A percentile compares a stretch with the other conserved stretches of the same genome.
These are phyloP conservation scores for Yamadazyma diospyri DNA, from an alignment of 1,139 yeast genomes.

Conservation along the genomic window DNA sequence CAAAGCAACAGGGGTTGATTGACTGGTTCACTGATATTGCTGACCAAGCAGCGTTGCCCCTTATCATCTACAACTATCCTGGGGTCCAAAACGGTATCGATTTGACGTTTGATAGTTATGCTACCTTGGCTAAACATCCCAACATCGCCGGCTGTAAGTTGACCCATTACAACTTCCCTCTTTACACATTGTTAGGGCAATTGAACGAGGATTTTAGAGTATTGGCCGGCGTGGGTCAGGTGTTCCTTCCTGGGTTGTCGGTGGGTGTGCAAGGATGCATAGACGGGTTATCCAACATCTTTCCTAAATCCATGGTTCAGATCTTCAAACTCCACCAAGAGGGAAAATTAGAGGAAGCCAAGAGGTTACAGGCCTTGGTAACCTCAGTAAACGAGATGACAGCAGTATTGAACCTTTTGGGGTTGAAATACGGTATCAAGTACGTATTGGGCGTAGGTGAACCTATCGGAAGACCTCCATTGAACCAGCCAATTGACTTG, in stretches of 20 bases:
- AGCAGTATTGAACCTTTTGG: slow-evolving; percentile 40
- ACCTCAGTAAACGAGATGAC: slow-evolving; percentile 41
- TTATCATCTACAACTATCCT: slow-evolving; percentile 47
- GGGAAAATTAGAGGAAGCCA: slow-evolving; percentile 36
- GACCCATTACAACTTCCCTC: slow-evolving; percentile 36
- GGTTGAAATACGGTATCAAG: slow-evolving; percentile 37
- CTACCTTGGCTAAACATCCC: slow-evolving; percentile 28
- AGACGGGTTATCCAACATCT: slow-evolving; percentile 37
- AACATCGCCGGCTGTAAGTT: slow-evolving; percentile 41
- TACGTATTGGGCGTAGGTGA: slow-evolving; percentile 20
- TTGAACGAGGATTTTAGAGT: slow-evolving; percentile 24
- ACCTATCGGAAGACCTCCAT: slow-evolving; percentile 16
- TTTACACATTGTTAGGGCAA: slow-evolving; percentile 31
- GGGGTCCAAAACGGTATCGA: slow-evolving; percentile 40
- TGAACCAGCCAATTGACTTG: slow-evolving; percentile 13
- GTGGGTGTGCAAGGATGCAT: slow-evolving; percentile 23
- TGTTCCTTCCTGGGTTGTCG: slow-evolving; percentile 21
- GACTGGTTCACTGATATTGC: slow-evolving; percentile 43
- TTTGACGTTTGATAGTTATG: slow-evolving; percentile 33
- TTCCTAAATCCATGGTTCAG: slow-evolving; percentile 38
- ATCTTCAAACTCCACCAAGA: slow-evolving; percentile 24
- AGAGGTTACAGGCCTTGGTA: slow-evolving; percentile 33
- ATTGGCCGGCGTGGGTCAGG: slow-evolving; percentile 26
- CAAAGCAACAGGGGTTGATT: slow-evolving; percentile 37
- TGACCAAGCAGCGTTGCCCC: slow-evolving; percentile 37